Evolutionary conservation across 495 filamentous ascomycete species (phyloP).

Genomic region (Xylaria sp.): DNA sequence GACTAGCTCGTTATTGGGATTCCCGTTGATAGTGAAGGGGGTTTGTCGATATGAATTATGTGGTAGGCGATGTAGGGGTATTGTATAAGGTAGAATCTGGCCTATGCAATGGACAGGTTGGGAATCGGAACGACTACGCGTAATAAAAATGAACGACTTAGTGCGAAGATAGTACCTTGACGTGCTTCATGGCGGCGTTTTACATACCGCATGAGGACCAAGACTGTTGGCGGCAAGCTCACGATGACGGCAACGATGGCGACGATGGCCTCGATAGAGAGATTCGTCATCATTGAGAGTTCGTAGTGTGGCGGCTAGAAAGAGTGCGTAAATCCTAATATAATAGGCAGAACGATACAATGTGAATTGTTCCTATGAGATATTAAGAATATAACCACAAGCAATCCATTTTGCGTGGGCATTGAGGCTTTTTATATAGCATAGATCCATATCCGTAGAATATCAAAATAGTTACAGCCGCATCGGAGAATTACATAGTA

Average conservation of each 20-base stretch:
- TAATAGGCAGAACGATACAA: no score
- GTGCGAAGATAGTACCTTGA: background rate
- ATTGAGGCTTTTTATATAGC: slow-evolving; percentile 6
- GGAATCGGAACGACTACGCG: background rate
- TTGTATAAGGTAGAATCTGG: background rate
- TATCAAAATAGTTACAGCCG: no score
- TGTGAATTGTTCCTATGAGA: background rate
- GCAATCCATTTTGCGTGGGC: background rate
- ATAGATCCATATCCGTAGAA: no score
- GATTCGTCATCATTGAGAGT: background rate
- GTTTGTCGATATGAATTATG: background rate
- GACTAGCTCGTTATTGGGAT: background rate
- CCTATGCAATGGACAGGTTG: background rate
- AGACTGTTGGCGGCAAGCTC: background rate
- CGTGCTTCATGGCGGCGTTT: background rate
- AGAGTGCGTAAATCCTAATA: background rate
- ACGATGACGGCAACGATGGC: background rate
- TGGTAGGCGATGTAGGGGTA: background rate
- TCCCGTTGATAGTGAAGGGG: background rate
- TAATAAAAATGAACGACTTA: background rate
- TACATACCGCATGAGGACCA: background rate
- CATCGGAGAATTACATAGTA: no score
- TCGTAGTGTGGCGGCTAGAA: no score
- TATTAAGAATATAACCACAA: no score
- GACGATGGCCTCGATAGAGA: slow-evolving; percentile 14